A percentile compares a stretch with the other conserved stretches of the same genome.
These are phyloP conservation scores for Brassica rapa DNA, from an alignment of 345 rosid genomes.

Conservation along the genomic window DNA sequence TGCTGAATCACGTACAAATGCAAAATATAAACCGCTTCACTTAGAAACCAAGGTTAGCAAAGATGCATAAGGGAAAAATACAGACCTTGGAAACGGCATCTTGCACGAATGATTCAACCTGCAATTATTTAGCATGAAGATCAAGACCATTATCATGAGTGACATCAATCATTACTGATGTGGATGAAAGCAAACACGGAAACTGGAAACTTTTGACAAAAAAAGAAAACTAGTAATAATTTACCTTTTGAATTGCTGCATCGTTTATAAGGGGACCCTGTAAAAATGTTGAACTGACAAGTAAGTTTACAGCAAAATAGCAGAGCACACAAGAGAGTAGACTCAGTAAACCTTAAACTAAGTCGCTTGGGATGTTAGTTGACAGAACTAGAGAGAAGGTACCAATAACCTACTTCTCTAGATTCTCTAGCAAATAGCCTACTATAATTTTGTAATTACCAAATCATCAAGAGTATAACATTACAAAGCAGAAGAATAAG, in stretches of 20 bases:
- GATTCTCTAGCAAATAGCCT: neutral
- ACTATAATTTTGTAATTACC: neutral
- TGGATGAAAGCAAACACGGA: neutral
- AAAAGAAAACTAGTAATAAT: slow-evolving; percentile 23
- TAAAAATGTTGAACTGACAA: slow-evolving; percentile 14
- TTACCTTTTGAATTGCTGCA: slow-evolving; percentile 87
- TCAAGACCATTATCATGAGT: slow-evolving; percentile 6
- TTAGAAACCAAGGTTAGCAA: slow-evolving; percentile 9
- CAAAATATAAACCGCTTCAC: neutral
- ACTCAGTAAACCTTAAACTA: slow-evolving; percentile 10
- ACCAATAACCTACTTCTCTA: slow-evolving; percentile 6
- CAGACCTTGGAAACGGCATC: slow-evolving; percentile 90
- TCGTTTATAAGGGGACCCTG: slow-evolving; percentile 98
- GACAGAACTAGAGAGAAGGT: neutral
- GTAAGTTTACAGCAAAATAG: slow-evolving; percentile 12
- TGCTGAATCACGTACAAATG: neutral
- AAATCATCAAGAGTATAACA: neutral
- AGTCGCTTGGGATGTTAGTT: slow-evolving; percentile 19
- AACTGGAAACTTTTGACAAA: slow-evolving; percentile 4
- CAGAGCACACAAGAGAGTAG: slow-evolving; percentile 16
- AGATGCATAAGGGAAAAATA: slow-evolving; percentile 19
- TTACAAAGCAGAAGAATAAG: slow-evolving; percentile 8
- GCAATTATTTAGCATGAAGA: slow-evolving; percentile 39
- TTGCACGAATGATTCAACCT: slow-evolving; percentile 84
- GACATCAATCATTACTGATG: slow-evolving; percentile 5